phyloP scores from a whole-genome alignment of 495 filamentous ascomycete species.

The Podospora comata region DNA sequence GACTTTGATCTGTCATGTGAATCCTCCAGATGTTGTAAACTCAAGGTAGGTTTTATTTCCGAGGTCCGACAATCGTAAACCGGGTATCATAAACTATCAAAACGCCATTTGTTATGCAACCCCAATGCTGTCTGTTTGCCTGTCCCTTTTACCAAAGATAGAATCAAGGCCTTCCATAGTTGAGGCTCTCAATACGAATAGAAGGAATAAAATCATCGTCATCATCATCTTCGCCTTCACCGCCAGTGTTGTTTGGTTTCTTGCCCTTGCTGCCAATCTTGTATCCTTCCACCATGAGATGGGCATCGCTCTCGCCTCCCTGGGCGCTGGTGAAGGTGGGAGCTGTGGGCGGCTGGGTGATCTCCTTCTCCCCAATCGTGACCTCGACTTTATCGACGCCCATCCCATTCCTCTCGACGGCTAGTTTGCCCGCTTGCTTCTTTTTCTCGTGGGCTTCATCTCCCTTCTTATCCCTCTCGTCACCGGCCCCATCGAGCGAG shows the following conservation, averaged over 20 bases:
- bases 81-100: slow-evolving; percentile 2
- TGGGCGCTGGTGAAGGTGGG: slow-evolving; percentile 22
- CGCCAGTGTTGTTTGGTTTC: slow-evolving; percentile 11
- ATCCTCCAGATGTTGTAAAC: background rate
- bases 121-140: background rate
- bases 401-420: slow-evolving; percentile 50
- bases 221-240: slow-evolving; percentile 17
- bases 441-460: slow-evolving; percentile 14
- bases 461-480: background rate
- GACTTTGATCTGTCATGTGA: background rate
- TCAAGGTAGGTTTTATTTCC: background rate
- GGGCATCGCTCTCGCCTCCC: slow-evolving; percentile 24
- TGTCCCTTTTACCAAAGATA: background rate
- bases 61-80: background rate
- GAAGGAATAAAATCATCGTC: slow-evolving; percentile 23
- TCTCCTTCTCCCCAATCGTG: slow-evolving; percentile 50
- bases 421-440: slow-evolving; percentile 43
- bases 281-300: slow-evolving; percentile 50
- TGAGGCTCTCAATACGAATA: slow-evolving; percentile 18
- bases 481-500: background rate
- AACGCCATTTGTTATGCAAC: background rate
- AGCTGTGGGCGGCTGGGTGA: slow-evolving; percentile 31
- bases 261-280: slow-evolving; percentile 31
- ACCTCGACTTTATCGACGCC: slow-evolving; percentile 27
- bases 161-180: slow-evolving; percentile 3